Percentiles rank a stretch among this genome's conserved stretches.
These are phyloP conservation scores for Wallemia mellicola DNA, from an alignment of 1,284 basidiomycete species.

Conservation along the genomic window DNA sequence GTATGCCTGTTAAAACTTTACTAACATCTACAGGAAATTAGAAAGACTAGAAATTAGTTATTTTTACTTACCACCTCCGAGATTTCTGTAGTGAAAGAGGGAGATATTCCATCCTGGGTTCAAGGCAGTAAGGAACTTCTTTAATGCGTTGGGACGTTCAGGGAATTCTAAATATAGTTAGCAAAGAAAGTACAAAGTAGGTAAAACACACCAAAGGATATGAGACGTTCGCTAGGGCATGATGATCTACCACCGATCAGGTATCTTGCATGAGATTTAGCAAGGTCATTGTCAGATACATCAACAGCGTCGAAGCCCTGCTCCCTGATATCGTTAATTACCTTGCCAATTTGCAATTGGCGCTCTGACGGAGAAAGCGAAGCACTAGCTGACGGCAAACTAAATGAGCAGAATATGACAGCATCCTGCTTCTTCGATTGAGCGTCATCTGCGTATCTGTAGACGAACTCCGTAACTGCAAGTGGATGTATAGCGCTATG, in stretches of 20 bases:
- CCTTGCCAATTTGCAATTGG: constrained; percentile 35
- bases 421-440: constrained; percentile 21
- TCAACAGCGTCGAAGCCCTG: constrained; percentile 57
- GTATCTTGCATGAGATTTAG: constrained; percentile 78
- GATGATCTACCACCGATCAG: constrained; percentile 58
- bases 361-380: constrained; percentile 17
- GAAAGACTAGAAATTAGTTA: background rate
- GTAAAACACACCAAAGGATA: too few relatives aligned
- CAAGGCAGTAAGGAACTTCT: constrained; percentile 58
- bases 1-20: constrained; percentile 71
- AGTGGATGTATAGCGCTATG: constrained; percentile 69
- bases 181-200: too few relatives aligned
- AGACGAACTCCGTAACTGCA: constrained; percentile 86
- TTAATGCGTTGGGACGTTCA: constrained; percentile 68
- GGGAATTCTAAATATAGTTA: too few relatives aligned
- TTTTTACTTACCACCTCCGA: constrained; percentile 46
- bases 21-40: constrained; percentile 37
- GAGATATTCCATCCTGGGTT: constrained; percentile 66
- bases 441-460: constrained; percentile 36
- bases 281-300: constrained; percentile 79
- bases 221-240: constrained; percentile 61
- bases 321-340: constrained; percentile 30
- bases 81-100: constrained; percentile 89
- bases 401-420: constrained; percentile 74
- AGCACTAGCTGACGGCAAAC: constrained; percentile 27